These are phyloP conservation scores for Cornus florida DNA, from an alignment of 148 eudicot species.

Conservation along the genomic window DNA sequence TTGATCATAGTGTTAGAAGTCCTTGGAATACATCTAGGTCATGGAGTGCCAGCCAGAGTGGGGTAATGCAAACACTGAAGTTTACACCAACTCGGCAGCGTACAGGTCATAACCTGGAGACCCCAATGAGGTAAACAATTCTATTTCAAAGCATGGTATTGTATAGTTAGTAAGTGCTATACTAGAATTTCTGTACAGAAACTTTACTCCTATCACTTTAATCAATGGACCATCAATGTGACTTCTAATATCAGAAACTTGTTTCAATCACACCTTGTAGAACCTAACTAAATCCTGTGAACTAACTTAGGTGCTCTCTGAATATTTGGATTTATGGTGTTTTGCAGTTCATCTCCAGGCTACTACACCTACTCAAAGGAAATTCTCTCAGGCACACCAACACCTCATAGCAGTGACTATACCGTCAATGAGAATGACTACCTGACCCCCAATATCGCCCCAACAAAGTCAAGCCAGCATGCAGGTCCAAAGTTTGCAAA, in stretches of 20 bases:
- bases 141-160: neutral
- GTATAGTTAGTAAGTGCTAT: too few relatives aligned
- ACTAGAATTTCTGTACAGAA: too few relatives aligned
- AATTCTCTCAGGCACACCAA: constrained; percentile 38
- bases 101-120: constrained; percentile 13
- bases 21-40: constrained; percentile 36
- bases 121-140: constrained; percentile 29
- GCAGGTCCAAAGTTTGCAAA: constrained; percentile 43
- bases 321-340: neutral
- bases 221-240: too few relatives aligned
- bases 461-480: constrained; percentile 2
- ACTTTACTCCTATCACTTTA: too few relatives aligned
- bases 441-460: constrained; percentile 28
- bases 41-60: constrained; percentile 33
- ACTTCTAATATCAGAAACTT: too few relatives aligned
- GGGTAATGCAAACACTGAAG: constrained; percentile 14
- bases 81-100: constrained; percentile 29
- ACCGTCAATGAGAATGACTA: constrained; percentile 49
- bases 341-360: constrained; percentile 35
- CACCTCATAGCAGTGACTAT: constrained; percentile 48
- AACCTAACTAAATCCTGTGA: neutral
- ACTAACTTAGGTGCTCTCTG: neutral
- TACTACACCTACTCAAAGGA: constrained; percentile 40
- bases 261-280: neutral
- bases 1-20: constrained; percentile 38